Conservation (phyloP, 768 basidiomycete species). For the Pisolithus sp. region DNA sequence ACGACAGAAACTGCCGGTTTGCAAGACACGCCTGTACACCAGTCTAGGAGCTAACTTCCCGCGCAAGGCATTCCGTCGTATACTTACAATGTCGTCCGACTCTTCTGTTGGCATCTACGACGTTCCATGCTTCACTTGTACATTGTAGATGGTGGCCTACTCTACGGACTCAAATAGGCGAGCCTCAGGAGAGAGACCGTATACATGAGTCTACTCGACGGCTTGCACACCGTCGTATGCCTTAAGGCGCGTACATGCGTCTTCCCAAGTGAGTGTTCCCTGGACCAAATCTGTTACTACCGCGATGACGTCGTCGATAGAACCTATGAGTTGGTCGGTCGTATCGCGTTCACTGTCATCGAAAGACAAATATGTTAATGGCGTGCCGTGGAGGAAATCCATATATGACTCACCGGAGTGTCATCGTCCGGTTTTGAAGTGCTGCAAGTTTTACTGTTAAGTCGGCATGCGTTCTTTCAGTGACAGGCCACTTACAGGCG, state of each 20-base stretch:
- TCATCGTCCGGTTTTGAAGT: conserved; percentile 88
- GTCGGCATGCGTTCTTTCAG: neutral
- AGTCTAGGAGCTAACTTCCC: too few relatives aligned
- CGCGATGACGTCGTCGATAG: conserved; percentile 81
- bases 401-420: conserved; percentile 63
- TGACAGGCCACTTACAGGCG: conserved; percentile 53
- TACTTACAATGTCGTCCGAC: too few relatives aligned
- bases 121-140: too few relatives aligned
- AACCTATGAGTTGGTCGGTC: conserved; percentile 85
- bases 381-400: neutral
- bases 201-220: conserved; percentile 36
- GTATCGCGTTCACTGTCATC: conserved; percentile 82
- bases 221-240: conserved; percentile 89
- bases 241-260: conserved; percentile 63
- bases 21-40: too few relatives aligned
- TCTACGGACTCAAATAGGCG: too few relatives aligned
- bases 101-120: too few relatives aligned
- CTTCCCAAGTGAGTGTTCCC: conserved; percentile 71
- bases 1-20: too few relatives aligned
- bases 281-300: conserved; percentile 74
- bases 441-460: conserved; percentile 40
- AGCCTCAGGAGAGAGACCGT: too few relatives aligned
- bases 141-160: too few relatives aligned
- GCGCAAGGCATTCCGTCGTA: too few relatives aligned
- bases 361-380: neutral